Conservation (phyloP, 805 yeast species). For the Wickerhamia fluorescens region DNA sequence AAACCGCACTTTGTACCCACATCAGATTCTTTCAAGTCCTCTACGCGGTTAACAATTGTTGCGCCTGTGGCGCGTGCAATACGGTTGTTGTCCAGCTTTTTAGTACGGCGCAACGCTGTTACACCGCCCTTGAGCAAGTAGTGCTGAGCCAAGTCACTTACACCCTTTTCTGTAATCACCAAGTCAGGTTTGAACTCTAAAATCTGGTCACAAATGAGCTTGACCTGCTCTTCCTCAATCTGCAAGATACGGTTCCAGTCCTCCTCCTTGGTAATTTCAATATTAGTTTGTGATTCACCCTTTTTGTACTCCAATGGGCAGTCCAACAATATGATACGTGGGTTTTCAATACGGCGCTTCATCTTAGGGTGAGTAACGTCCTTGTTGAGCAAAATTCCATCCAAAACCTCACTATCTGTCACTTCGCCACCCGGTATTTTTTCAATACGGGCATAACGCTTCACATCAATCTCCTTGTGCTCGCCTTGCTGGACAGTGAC, state of each 20-base stretch:
- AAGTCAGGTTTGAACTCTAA: conserved; percentile 84
- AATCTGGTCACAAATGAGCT: conserved; percentile 76
- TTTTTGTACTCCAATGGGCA: conserved; percentile 97
- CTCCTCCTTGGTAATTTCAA: conserved; percentile 91
- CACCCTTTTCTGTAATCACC: conserved; percentile 97
- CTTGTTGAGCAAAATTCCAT: conserved; percentile 89
- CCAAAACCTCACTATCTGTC: conserved; percentile 78
- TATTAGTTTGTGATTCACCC: conserved; percentile 98
- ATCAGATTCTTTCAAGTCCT: conserved; percentile 87
- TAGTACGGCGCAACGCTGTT: conserved; percentile 87
- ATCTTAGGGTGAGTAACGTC: conserved; percentile 99
- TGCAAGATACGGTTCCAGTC: conserved; percentile 95
- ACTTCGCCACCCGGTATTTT: conserved; percentile 98
- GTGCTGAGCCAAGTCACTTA: conserved; percentile 95
- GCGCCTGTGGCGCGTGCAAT: conserved; percentile 98
- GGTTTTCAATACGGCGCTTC: conserved; percentile 84
- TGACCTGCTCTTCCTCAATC: conserved; percentile 97
- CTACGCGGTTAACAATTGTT: conserved; percentile 90
- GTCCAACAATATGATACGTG: conserved; percentile 82
- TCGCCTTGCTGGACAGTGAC: conserved; percentile 58
- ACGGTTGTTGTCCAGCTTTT: conserved; percentile 93
- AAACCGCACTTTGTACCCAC: conserved; percentile 84
- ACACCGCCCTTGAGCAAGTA: conserved; percentile 89
- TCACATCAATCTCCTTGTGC: conserved; percentile 80
- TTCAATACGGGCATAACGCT: conserved; percentile 89